A percentile compares a stretch with the other conserved stretches of the same genome.
These are phyloP conservation scores for Gynostemma pentaphyllum DNA, from an alignment of 306 rosid species.

Conservation along the genomic window DNA sequence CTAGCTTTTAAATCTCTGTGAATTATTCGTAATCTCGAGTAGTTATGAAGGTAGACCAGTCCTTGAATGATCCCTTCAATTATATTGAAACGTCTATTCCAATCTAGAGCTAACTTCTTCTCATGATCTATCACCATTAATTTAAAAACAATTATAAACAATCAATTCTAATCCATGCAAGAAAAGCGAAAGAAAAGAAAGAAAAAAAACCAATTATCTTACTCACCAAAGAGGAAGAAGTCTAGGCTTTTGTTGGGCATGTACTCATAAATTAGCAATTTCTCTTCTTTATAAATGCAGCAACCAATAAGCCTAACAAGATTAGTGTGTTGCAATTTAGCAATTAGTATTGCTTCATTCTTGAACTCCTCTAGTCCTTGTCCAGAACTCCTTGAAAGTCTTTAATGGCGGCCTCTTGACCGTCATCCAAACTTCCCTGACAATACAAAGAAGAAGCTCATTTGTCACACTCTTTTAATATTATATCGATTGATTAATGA, in stretches of 20 bases:
- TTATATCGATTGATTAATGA: too few species aligned
- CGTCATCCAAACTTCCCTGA: conserved; percentile 22
- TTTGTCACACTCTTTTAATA: too few species aligned
- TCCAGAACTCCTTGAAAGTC: conserved; percentile 25
- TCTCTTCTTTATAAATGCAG: conserved; percentile 26
- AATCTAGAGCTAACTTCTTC: conserved; percentile 12
- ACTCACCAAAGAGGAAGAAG: conserved; percentile 23
- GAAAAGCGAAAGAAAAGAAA: not conserved
- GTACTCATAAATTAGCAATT: conserved; percentile 5
- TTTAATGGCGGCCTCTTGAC: conserved; percentile 27
- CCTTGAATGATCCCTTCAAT: conserved; percentile 19
- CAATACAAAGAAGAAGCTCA: not conserved
- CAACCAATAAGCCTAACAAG: conserved; percentile 25
- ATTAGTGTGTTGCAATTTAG: conserved; percentile 32
- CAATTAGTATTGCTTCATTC: conserved; percentile 21
- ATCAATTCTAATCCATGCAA: not conserved
- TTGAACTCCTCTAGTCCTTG: conserved; percentile 10
- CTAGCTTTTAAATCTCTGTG: not conserved
- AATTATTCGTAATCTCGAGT: conserved; percentile 25
- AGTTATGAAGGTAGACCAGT: conserved; percentile 25
- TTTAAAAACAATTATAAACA: not conserved
- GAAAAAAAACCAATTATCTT: not conserved
- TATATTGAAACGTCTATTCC: conserved; percentile 16
- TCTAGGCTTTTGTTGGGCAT: conserved; percentile 5
- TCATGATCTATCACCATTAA: conserved; percentile 7